Base-by-base conservation (phyloP, 2,329 filamentous ascomycete genomes). In the Sclerotinia glacialis region DNA sequence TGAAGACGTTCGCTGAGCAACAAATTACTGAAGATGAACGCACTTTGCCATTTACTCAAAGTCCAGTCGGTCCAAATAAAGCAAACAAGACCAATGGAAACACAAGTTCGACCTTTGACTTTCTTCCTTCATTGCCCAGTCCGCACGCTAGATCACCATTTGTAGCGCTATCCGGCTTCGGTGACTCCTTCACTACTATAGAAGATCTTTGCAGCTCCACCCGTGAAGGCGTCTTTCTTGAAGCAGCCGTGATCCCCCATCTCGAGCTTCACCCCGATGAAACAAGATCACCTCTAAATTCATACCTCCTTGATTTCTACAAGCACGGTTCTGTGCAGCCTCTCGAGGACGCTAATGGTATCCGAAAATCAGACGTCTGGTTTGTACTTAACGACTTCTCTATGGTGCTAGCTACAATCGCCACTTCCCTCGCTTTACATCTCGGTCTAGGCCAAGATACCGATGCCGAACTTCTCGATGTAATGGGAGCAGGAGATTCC, bases 241-340 rank as follows among this genome's bases (percentile, higher is more conserved):
- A 94, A 72, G 84, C 91, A 72, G 83, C 88, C 0, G 87, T 89
- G 1, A 85, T 94, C 31, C 91, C 91, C 0, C 85, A 89, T 74
- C 81, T 93, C 5, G 81, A 82, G 6, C 78, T 91, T 14, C 84
- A 84, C 71, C 84, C 85, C 0, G 79, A 86, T 34, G 84, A 89
- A 64, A 80, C 72, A 0, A 11, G 74, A 77, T 70, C 71, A 16
- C 83, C 83, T 0, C 80, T 87, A 68, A 91, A 91, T 70, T 86
- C 87, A 0, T 90, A 90, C 73, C 78, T 93, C 0, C 86, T 89
- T 68, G 89, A 93, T 76, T 94, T 93, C 77, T 93, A 86, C 81
- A 90, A 86, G 76, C 87, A 93, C 71, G 90, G 89, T 4, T 85
- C 89, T 72, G 75, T 87, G 28, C 74, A 80, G 1, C 83, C 86